These are phyloP conservation scores for Coemansia umbellata DNA, from an alignment of 192 early-diverging fungal genomes.

Conservation along the genomic window DNA sequence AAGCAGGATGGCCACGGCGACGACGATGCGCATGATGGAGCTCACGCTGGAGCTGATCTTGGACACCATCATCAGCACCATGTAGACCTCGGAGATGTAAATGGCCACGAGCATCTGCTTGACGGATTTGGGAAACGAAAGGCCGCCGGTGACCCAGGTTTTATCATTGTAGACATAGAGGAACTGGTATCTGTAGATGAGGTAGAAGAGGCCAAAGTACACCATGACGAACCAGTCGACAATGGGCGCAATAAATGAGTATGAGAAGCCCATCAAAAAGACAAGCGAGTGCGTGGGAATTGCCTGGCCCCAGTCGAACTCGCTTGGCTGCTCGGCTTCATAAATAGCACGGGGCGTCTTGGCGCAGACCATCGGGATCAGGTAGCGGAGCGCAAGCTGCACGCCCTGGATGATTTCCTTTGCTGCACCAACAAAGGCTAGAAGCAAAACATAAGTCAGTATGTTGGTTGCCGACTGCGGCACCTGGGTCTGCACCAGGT, in stretches of 20 bases:
- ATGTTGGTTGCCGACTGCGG: constrained; percentile 79
- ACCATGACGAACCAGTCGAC: constrained; percentile 69
- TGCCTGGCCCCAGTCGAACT: constrained; percentile 56
- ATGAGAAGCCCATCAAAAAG: constrained; percentile 72
- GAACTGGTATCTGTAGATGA: constrained; percentile 82
- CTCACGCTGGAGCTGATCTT: constrained; percentile 37
- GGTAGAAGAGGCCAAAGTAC: constrained; percentile 68
- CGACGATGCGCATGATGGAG: constrained; percentile 41
- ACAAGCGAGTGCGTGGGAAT: constrained; percentile 68
- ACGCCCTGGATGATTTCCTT: constrained; percentile 66
- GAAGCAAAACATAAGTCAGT: constrained; percentile 78
- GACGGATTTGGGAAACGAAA: constrained; percentile 59
- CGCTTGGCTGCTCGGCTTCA: constrained; percentile 49
- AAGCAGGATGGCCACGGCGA: constrained; percentile 45
- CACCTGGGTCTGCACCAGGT: constrained; percentile 57
- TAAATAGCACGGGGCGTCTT: constrained; percentile 70
- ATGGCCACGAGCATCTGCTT: constrained; percentile 63
- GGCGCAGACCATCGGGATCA: constrained; percentile 53
- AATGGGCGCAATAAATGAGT: constrained; percentile 76
- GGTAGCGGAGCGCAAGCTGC: constrained; percentile 61
- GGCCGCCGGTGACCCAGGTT: constrained; percentile 56
- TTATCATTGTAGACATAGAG: constrained; percentile 66
- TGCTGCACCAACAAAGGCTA: constrained; percentile 62
- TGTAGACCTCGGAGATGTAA: constrained; percentile 70
- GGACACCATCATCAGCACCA: constrained; percentile 67